phyloP scores from a whole-genome alignment of 192 early-diverging fungal species.

The Coemansia sp. region DNA sequence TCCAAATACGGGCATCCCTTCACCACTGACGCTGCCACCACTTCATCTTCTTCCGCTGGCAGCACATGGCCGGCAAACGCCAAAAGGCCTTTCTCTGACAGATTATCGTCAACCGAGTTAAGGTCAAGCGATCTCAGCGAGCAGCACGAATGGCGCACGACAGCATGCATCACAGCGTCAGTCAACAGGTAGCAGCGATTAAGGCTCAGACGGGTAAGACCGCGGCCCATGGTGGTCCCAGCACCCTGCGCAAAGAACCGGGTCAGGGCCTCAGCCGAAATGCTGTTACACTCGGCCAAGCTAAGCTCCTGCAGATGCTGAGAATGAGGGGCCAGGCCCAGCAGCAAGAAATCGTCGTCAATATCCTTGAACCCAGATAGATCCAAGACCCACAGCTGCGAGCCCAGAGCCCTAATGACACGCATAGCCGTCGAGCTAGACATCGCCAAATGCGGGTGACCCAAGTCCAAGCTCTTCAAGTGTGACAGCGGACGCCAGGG shows the following conservation, averaged over 20 bases:
- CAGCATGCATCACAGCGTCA: conserved; percentile 61
- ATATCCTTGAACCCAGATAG: conserved; percentile 47
- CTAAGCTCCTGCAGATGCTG: conserved; percentile 33
- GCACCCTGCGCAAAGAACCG: conserved; percentile 30
- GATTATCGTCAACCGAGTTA: conserved; percentile 70
- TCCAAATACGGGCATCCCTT: conserved; percentile 54
- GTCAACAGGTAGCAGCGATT: conserved; percentile 67
- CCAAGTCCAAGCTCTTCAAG: conserved; percentile 28
- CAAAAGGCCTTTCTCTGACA: conserved; percentile 62
- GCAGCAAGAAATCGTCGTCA: conserved; percentile 30
- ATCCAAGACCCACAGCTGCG: conserved; percentile 35
- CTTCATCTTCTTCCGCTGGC: background rate
- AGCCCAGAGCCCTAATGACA: conserved; percentile 30
- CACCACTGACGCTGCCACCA: background rate
- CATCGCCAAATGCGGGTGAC: conserved; percentile 37
- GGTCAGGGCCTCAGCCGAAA: conserved; percentile 31
- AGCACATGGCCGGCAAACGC: conserved; percentile 50
- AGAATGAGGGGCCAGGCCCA: conserved; percentile 19
- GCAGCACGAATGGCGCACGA: conserved; percentile 63
- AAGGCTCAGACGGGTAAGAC: conserved; percentile 61
- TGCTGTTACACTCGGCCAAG: conserved; percentile 32
- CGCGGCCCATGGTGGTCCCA: background rate
- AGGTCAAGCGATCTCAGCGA: conserved; percentile 63
- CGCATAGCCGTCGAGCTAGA: conserved; percentile 26
- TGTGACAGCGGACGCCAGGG: conserved; percentile 33